Conservation (phyloP, 2,329 filamentous ascomycete species). For the Salinomyces thailandicus region DNA sequence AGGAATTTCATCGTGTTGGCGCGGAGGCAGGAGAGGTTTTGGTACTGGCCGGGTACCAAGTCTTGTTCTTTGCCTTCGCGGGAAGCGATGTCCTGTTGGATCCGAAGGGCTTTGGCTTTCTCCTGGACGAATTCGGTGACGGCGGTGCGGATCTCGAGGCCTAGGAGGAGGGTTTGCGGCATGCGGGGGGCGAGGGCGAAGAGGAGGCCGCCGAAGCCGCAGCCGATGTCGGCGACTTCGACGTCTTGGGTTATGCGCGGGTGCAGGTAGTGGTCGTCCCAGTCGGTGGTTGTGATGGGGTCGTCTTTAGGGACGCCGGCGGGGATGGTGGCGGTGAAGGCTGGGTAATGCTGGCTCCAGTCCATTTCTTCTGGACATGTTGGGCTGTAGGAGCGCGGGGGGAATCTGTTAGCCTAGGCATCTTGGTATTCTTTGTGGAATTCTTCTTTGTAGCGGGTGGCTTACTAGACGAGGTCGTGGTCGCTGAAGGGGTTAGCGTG, state of each 20-base stretch:
- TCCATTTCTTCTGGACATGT: constrained; percentile 74
- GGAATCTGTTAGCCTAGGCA: no score
- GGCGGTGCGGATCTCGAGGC: constrained; percentile 83
- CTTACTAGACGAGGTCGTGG: constrained; percentile 78
- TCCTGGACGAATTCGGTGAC: constrained; percentile 87
- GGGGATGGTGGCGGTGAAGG: constrained; percentile 39
- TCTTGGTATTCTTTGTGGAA: no score
- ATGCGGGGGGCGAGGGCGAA: constrained; percentile 74
- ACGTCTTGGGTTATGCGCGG: constrained; percentile 53
- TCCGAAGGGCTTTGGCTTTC: constrained; percentile 69
- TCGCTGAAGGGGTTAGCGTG: constrained; percentile 98
- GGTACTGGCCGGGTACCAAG: constrained; percentile 44
- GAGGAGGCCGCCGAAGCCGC: constrained; percentile 85
- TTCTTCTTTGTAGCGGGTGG: no score
- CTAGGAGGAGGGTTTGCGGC: constrained; percentile 73
- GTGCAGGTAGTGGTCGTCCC: constrained; percentile 2
- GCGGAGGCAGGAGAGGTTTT: constrained; percentile 81
- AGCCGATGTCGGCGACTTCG: constrained; percentile 92
- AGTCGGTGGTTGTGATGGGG: constrained; percentile 7
- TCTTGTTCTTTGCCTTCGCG: neutral
- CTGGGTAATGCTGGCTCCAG: constrained; percentile 76
- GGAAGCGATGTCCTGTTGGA: constrained; percentile 33
- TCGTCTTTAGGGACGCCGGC: constrained; percentile 9
- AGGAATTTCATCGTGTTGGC: constrained; percentile 99
- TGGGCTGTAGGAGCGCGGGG: constrained; percentile 52